Evolutionary conservation across 768 basidiomycete genomes (phyloP).

Genomic region (Termitomyces sp.): DNA sequence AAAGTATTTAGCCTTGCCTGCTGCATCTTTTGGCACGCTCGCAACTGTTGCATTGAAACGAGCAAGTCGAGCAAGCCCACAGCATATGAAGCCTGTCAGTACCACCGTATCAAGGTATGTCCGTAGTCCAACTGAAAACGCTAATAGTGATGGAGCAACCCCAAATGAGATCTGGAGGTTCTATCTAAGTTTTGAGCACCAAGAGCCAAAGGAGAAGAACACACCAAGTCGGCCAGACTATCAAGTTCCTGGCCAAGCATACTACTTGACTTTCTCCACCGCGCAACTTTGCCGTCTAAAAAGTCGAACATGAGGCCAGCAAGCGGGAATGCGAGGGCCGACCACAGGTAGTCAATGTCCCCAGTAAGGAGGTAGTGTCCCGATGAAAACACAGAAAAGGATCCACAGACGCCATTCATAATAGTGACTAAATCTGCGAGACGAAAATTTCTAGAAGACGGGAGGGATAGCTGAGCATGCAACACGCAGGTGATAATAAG

Average conservation of each 20-base stretch:
- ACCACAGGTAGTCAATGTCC: conserved; percentile 79
- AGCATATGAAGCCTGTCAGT: conserved; percentile 90
- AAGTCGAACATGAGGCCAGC: conserved; percentile 98
- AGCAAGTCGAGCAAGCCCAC: conserved; percentile 93
- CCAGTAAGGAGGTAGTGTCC: conserved; percentile 83
- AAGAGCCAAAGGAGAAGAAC: conserved; percentile 25
- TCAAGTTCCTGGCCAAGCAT: conserved; percentile 98
- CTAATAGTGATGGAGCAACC: conserved; percentile 92
- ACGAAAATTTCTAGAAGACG: conserved; percentile 82
- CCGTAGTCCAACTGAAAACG: conserved; percentile 87
- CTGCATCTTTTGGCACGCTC: conserved; percentile 80
- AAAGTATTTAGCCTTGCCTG: conserved; percentile 92
- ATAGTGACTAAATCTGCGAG: conserved; percentile 98
- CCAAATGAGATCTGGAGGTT: conserved; percentile 87
- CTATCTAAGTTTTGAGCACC: conserved; percentile 6
- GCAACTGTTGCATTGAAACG: conserved; percentile 99
- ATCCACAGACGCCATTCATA: conserved; percentile 98
- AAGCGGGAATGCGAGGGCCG: conserved; percentile 84
- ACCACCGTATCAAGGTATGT: conserved; percentile 88
- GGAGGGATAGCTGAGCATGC: conserved; percentile 9
- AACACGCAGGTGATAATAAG: conserved; percentile 16
- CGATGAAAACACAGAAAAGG: conserved; percentile 91
- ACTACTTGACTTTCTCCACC: conserved; percentile 94
- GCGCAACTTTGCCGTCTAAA: conserved; percentile 94
- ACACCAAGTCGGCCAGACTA: conserved; percentile 90